Base-by-base conservation (phyloP, 1,139 yeast genomes). In the Debaryomyces robertsiae region DNA sequence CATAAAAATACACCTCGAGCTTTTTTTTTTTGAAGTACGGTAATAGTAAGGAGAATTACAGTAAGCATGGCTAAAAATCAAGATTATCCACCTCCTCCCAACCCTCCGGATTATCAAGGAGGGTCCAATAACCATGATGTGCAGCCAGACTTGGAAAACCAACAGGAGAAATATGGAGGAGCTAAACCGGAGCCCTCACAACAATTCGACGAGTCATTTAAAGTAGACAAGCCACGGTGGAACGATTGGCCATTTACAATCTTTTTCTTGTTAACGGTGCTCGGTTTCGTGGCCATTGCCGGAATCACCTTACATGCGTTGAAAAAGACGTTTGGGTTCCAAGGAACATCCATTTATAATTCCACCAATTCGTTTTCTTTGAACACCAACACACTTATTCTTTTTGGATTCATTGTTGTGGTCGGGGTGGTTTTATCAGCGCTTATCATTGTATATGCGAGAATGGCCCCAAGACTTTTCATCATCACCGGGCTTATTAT, bases 231-330 rank as follows among this genome's bases (percentile, higher is more conserved):
- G 54, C 88, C 88, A 7, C 74, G 66, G 48, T 79, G 73, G 63
- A 84, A 88, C 53, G 96, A 90, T 59, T 72, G 82, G 77, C 84
- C 86, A 0, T 85, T 85, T 51, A 73, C 86, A 0, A 52, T 85
- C 2, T 67, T 89, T 47, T 85, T 88, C 53, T 52, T 80, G 13
- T 66, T 74, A 4, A 80, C 83, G 9, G 70, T 84, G 4, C 77
- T 69, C 16, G 96, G 93, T 0, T 88, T 88, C 57, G 60, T 82
- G 32, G 91, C 81, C 0, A 69, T 90, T 31, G 84, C 95, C 0
- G 85, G 77, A 4, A 73, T 88, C 37, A 78, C 88, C 1, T 62
- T 90, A 46, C 71, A 79, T 49, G 84, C 87, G 7, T 83, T 86
- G 66, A 68, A 76, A 10, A 52, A 67, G 32, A 77, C 81, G 6